Percentiles rank a stretch among this genome's conserved stretches.
These are phyloP conservation scores for Medicago lupulina DNA, from an alignment of 306 rosid genomes.

Conservation along the genomic window DNA sequence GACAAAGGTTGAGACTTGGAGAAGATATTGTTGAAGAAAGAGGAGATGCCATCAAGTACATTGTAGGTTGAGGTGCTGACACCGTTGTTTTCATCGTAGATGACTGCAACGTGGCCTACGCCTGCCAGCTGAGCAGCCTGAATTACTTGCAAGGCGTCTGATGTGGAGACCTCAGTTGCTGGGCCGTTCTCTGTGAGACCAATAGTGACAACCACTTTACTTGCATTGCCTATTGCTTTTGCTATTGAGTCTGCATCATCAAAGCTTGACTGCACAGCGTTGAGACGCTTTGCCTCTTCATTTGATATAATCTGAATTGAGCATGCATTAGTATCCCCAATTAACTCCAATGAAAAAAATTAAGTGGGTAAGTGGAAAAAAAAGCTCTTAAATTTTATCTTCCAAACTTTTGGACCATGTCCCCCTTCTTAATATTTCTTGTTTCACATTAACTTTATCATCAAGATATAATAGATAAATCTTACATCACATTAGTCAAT, in stretches of 20 bases:
- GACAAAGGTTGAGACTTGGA: slow-evolving; percentile 66
- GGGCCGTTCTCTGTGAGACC: slow-evolving; percentile 84
- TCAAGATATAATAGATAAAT: background rate
- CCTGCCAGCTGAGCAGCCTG: slow-evolving; percentile 91
- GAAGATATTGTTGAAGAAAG: slow-evolving; percentile 82
- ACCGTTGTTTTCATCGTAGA: slow-evolving; percentile 58
- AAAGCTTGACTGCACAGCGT: slow-evolving; percentile 81
- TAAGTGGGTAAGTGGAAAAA: background rate
- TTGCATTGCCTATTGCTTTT: slow-evolving; percentile 93
- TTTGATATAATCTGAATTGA: slow-evolving; percentile 73
- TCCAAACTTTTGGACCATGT: background rate
- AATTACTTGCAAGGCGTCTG: slow-evolving; percentile 80
- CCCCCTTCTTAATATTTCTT: no score
- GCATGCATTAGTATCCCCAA: slow-evolving; percentile 25
- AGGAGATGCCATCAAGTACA: slow-evolving; percentile 84
- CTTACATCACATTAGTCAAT: background rate
- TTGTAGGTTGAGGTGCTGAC: slow-evolving; percentile 66
- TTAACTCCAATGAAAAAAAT: background rate
- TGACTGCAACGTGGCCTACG: slow-evolving; percentile 81
- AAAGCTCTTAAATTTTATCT: background rate
- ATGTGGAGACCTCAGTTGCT: slow-evolving; percentile 61
- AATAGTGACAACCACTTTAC: slow-evolving; percentile 92
- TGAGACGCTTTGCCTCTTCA: slow-evolving; percentile 85
- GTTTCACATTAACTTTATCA: no score
- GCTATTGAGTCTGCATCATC: slow-evolving; percentile 78